Evolutionary conservation across 1,284 basidiomycete species (phyloP), one percentile per base, ranked within the genome.

Genomic region (Sphagnurus paluster): DNA sequence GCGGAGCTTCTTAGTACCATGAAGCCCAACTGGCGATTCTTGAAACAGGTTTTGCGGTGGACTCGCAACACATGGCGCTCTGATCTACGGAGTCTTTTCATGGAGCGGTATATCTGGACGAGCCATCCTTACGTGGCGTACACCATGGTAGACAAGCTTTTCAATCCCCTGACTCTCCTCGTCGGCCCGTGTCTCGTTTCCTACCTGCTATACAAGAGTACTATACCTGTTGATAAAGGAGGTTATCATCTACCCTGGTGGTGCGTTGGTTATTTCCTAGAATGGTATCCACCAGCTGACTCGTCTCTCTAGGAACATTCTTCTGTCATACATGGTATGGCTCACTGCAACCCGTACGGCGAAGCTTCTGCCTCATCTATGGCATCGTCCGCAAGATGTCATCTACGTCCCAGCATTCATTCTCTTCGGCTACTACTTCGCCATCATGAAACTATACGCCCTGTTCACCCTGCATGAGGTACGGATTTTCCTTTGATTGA

Each of bases 1-100:
- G 91, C 90, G 11, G 92, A 94, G 69, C 73, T 95, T 30, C 72
- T 93, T 43, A 90, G 85, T 67, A 95, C 92, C 42, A 96, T 94
- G 92, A 96, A 96, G 68, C 92, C 92, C 30, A 91, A 95, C 69
- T 95, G 91, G 92, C 77, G 91, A 41, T 95, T 95, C 73, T 70
- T 95, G 64, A 93, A 93, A 68, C 93, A 95, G 65, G 92, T 95
- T 13, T 68, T 96, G 46, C 73, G 93, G 49, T 95, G 92, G 93
- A 96, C 92, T 11, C 71, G 92, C 54, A 95, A 95, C 70, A 95
- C 93, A 1, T 95, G 93, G 92, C 74, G 92, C 42, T 90, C 87
- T 1, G 93, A 95, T 72, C 63, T 95, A 56, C 76, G 93, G 41
- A 90, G 87, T 53, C 72, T 95, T 50, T 95, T 95, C 66, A 94